Evolutionary conservation across 768 basidiomycete species (phyloP), one percentile per base, ranked within the genome.

Genomic region (Boletellus ananas): DNA sequence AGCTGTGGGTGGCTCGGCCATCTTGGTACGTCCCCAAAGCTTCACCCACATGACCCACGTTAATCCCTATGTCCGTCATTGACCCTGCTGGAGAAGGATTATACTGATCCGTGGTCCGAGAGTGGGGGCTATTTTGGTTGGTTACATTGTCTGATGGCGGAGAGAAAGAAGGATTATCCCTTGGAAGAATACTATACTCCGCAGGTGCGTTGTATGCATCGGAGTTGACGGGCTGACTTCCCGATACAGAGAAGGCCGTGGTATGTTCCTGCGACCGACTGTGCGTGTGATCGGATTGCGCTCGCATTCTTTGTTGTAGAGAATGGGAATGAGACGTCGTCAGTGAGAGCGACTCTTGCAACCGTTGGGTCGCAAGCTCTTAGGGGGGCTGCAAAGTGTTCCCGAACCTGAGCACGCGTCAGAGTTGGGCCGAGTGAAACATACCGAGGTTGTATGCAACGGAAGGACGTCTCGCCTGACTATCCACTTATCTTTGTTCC

Each of bases 301-400:
- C 20, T 7, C 40, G 35, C 1, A 42, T 20, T 4, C 37, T 41
- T 25, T 38, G 52, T 25, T 34, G 21, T 23, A 25, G 17, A 38
- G 41, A 14, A 27, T 44, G 25, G 4, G 51, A 0, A 35, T 59
- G 43, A 7, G 60, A 33, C 2, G 51, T 14, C 3, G 27, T 5
- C 6, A 56, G 29, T 1, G 61, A 57, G 17, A 65, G 62, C 18
- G 66, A 23, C n/a, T 65, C 54, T 34, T 64, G 64, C 3, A 66
- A 27, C 0, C 64, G 64, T 43, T 56, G 61, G 16, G 44, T 61
- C 9, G 56, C 38, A 9, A 65, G 47, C 3, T 45, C 56, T 38
- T 51, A n/a, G 57, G 5, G 51, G 6, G 5, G 43, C 23, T n/a
- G 25, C 23, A 34, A 4, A 47, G 6, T 25, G 49, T 13, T 52